A percentile compares a stretch with the other conserved stretches of the same genome.
Evolutionary conservation across 208 protist genomes (phyloP).

Genomic region (Leishmania tarentolae): DNA sequence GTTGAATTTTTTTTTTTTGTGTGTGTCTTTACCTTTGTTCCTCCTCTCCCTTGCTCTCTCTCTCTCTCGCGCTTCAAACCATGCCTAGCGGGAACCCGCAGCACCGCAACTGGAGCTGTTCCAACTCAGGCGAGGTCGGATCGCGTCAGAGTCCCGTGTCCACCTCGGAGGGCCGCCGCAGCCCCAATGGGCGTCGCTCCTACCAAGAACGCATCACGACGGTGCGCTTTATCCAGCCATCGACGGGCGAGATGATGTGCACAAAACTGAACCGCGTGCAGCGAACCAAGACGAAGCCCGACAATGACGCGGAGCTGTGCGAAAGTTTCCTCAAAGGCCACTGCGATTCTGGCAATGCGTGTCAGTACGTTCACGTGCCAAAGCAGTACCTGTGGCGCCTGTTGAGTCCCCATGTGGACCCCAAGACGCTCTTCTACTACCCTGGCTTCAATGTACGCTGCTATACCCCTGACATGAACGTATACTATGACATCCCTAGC

Average conservation of each 20-base stretch:
- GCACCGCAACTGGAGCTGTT: slow-evolving; percentile 37
- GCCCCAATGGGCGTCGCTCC: slow-evolving; percentile 41
- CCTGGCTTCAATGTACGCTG: slow-evolving; percentile 72
- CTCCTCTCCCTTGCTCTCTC: background rate
- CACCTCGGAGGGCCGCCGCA: slow-evolving; percentile 43
- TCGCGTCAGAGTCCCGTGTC: slow-evolving; percentile 32
- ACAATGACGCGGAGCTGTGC: slow-evolving; percentile 53
- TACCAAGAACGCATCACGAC: slow-evolving; percentile 67
- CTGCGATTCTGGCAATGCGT: slow-evolving; percentile 50
- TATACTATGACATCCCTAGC: slow-evolving; percentile 78
- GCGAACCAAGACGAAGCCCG: slow-evolving; percentile 36
- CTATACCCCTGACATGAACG: slow-evolving; percentile 65
- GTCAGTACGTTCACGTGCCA: slow-evolving; percentile 68
- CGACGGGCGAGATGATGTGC: slow-evolving; percentile 39
- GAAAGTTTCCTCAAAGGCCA: slow-evolving; percentile 66
- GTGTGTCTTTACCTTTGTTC: too few species aligned
- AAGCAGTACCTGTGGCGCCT: slow-evolving; percentile 70
- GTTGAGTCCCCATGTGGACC: slow-evolving; percentile 48
- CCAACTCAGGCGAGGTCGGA: slow-evolving; percentile 27
- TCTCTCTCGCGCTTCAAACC: background rate
- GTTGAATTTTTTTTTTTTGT: background rate
- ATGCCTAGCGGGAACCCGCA: slow-evolving; percentile 26
- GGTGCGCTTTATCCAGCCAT: slow-evolving; percentile 47
- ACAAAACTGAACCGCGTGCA: slow-evolving; percentile 67
- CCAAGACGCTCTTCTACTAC: slow-evolving; percentile 45